These are phyloP conservation scores for Starmera quercuum DNA, from an alignment of 805 yeast species.

Conservation along the genomic window DNA sequence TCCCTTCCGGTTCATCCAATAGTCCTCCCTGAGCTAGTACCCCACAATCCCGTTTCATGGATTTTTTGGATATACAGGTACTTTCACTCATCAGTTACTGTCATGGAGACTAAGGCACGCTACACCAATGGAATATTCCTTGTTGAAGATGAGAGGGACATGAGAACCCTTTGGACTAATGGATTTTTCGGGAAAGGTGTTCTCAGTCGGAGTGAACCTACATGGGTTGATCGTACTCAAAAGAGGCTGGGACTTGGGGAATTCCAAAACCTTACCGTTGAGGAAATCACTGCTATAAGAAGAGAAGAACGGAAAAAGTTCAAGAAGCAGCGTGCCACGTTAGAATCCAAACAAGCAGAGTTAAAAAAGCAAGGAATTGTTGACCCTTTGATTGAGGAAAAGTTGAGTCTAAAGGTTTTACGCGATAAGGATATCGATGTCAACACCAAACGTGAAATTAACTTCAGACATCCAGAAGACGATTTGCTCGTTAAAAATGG, in stretches of 20 bases:
- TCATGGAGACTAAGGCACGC: constrained; percentile 15
- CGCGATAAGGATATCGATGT: constrained; percentile 22
- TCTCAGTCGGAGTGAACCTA: constrained; percentile 84
- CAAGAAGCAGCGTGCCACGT: constrained; percentile 57
- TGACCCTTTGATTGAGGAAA: constrained; percentile 26
- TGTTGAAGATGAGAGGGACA: constrained; percentile 35
- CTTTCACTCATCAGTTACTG: constrained; percentile 12
- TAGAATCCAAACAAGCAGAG: constrained; percentile 43
- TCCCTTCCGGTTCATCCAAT: constrained; percentile 54
- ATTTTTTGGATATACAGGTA: constrained; percentile 33
- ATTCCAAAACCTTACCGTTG: constrained; percentile 38
- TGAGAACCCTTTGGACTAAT: constrained; percentile 60
- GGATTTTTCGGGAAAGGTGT: constrained; percentile 96
- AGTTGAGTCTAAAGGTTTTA: constrained; percentile 21
- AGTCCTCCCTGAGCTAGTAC: constrained; percentile 43
- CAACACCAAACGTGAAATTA: constrained; percentile 13
- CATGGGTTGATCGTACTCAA: constrained; percentile 70
- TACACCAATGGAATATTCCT: constrained; percentile 27
- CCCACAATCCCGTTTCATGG: constrained; percentile 69
- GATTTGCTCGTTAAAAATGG: constrained; percentile 24
- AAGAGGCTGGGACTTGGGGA: constrained; percentile 43
- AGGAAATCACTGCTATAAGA: constrained; percentile 70
- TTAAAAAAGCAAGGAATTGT: constrained; percentile 29
- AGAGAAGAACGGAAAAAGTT: constrained; percentile 65
- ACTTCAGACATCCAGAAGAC: constrained; percentile 28